Conservation (phyloP, 2,329 filamentous ascomycete genomes). For the Aureobasidium sp. region DNA sequence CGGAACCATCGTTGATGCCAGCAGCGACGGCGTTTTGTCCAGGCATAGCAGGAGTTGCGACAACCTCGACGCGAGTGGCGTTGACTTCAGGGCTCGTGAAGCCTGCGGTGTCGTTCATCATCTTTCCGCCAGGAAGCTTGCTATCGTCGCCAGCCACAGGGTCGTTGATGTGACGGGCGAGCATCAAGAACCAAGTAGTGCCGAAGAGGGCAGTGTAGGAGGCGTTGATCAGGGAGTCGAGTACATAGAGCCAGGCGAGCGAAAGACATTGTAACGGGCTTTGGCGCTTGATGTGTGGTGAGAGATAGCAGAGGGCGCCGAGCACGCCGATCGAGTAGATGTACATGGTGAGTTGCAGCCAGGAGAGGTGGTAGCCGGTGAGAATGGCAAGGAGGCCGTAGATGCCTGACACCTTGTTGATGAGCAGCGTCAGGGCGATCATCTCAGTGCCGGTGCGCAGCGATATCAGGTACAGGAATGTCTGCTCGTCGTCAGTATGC, state of each 20-base stretch:
- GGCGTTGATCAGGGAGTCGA: slow-evolving; percentile 76
- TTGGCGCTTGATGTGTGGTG: slow-evolving; percentile 71
- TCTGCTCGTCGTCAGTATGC: neutral
- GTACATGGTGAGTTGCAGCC: slow-evolving; percentile 83
- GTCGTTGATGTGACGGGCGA: slow-evolving; percentile 48
- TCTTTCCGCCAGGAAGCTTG: slow-evolving; percentile 43
- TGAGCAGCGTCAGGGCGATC: slow-evolving; percentile 70
- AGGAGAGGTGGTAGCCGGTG: slow-evolving; percentile 75
- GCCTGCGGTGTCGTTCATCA: slow-evolving; percentile 54
- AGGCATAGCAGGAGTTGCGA: slow-evolving; percentile 38
- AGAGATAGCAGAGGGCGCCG: slow-evolving; percentile 57
- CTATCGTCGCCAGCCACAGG: slow-evolving; percentile 18
- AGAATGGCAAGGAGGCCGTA: slow-evolving; percentile 85
- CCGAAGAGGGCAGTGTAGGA: slow-evolving; percentile 77
- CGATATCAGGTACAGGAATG: slow-evolving; percentile 74
- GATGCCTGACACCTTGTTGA: slow-evolving; percentile 88
- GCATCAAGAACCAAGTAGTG: slow-evolving; percentile 75
- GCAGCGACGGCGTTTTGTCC: slow-evolving; percentile 49
- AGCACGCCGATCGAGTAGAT: slow-evolving; percentile 73
- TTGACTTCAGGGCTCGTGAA: slow-evolving; percentile 56
- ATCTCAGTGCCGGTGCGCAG: slow-evolving; percentile 80
- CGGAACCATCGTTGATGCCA: slow-evolving; percentile 28
- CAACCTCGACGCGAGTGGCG: slow-evolving; percentile 48
- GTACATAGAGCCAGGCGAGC: slow-evolving; percentile 75
- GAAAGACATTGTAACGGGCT: slow-evolving; percentile 70